Evolutionary conservation across 441 rosid species (phyloP), one percentile per base, ranked within the genome.

Genomic region (Geranium incanum): DNA sequence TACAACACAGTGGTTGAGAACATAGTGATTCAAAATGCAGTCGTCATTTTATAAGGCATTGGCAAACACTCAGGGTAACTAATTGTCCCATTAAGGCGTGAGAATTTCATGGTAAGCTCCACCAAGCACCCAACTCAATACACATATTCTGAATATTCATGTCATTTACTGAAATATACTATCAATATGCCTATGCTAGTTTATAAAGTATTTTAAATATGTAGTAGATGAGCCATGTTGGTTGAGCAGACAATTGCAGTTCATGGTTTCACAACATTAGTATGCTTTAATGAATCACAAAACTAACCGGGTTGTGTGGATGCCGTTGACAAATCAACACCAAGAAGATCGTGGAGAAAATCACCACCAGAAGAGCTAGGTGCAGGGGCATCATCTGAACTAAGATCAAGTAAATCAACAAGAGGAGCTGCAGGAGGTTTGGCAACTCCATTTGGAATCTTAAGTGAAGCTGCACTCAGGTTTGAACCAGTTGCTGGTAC

Each of bases 261-360:
- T 63, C 66, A 55, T 70, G 64, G 66, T 28, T 28, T 28, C 33
- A 28, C 33, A 28, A 28, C 33, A 28, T 28, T 28, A 28, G 3
- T 28, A 28, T 28, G 33, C 33, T 28, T 28, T 28, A 28, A 41
- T 69, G 67, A 59, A 65, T 72, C 67, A 71, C 79, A 78, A 69
- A 72, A 81, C 95, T 79, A 75, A 95, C 99, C 95, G 72, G 89
- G 72, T 74, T 84, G 87, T 65, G 78, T 73, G 72, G 95, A 69
- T 15, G 89, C 72, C 41, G 90, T 74, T 39, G 87, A 72, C 71
- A 89, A 68, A 79, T 89, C 95, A 78, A 85, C 85, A 75, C 96
- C 90, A 36, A 95, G 89, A 76, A 89, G 97, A 83, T 95, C 99
- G 62, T 86, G 86, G 78, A 95, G 99, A 74, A 87, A 89, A 82